Base-by-base conservation (phyloP, 257 asterid species). In the Petunia axillaris region DNA sequence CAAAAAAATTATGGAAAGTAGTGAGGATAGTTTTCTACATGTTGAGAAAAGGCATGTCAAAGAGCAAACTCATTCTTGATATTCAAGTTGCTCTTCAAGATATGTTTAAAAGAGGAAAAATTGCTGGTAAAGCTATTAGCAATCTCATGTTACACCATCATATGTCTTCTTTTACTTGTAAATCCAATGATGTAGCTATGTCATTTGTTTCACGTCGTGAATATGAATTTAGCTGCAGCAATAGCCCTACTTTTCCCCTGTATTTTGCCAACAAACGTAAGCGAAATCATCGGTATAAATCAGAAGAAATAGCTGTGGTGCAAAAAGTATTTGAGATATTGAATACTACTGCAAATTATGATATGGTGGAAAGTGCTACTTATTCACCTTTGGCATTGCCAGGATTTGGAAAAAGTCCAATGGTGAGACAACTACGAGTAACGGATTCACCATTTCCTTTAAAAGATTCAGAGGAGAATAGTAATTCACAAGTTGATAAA, bases 181-280 rank as follows among this genome's bases (percentile, higher is more conserved):
- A 81, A 46, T 84, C 88, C 68, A 85, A 85, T 77, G 71, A 54
- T 1, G 78, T 82, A 55, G 43, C 59, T 38, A 55, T 80, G 81
- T 85, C 88, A 46, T 80, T 82, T 13, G 65, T 84, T 15, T 55
- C 80, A 6, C 87, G 66, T 16, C 86, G 87, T 0, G 86, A 88
- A 6, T 88, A 88, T 65, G 91, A 88, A 64, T 88, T 88, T 83
- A 88, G 88, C 80, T 85, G 91, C 80, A 85, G 88, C 64, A 88
- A 85, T 53, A 80, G 82, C 64, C 86, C 88, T 1, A 83, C 60
- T 58, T 35, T 35, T 35, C 48, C 62, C 78, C 83, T 5, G 13
- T 36, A 80, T 6, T 67, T 68, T 36, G 77, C 82, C 16, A 46
- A 78, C 52, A 87, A 82, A 68, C 81, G 84, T 15, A 83, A 60